Base-by-base conservation (phyloP, 345 rosid genomes). In the Geranium rotundifolium region DNA sequence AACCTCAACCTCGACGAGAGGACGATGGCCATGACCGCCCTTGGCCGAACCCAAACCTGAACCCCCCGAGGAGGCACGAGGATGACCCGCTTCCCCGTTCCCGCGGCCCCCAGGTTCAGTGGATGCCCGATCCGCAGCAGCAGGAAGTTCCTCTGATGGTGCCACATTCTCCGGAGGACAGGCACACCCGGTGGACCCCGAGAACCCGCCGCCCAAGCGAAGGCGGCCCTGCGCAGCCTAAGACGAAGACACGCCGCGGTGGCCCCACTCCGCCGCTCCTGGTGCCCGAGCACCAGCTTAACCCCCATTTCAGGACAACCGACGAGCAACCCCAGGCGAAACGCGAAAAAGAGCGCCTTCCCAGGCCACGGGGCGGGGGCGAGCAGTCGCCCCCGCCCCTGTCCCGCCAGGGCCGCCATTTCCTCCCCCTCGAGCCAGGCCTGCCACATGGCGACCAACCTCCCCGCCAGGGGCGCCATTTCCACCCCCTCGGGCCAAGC, bases 301-400 rank as follows among this genome's bases (percentile, higher is more conserved):
- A 7, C 37, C 7, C 37, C 3, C 37, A 3, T 29, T 23, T 19
- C 61, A 58, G 19, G 41, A 46, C 50, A 39, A 19, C 27, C 2
- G 19, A 19, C 2, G 52, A 16, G 57, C 57, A 31, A 16, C 19
- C 56, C 4, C 16, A 17, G 20, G 13, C 37, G 20, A 1, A 54
- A 63, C 39, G n/a, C n/a, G n/a, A n/a, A n/a, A n/a, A n/a, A 63
- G 17, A 49, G 50, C 29, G 57, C 58, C 12, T n/a, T 59, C 66
- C 81, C 19, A 61, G 27, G 41, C 62, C 68, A 23, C 49, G 67
- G 54, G 65, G n/a, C n/a, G n/a, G n/a, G n/a, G n/a, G n/a, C n/a
- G n/a, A n/a, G n/a, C n/a, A n/a, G n/a, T n/a, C n/a, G n/a, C n/a
- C n/a, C n/a, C n/a, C n/a, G n/a, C n/a, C n/a, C n/a, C n/a, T n/a